phyloP scores from a whole-genome alignment of 305 asterid genomes.

The Fraxinus sp. region DNA sequence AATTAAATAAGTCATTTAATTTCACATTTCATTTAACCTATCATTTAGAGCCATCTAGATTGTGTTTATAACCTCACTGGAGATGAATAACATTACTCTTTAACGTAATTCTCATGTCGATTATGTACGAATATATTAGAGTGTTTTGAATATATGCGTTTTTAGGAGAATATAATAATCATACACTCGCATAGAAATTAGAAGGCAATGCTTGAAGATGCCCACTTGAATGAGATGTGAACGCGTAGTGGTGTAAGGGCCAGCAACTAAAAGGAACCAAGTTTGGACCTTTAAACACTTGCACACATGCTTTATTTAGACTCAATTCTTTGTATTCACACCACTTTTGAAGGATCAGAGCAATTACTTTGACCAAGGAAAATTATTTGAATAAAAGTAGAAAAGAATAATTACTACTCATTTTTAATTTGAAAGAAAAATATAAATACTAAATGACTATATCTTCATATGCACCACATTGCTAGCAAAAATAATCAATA shows the following conservation, averaged over 20 bases:
- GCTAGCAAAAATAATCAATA: background rate
- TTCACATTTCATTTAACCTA: no score
- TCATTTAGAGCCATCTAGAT: no score
- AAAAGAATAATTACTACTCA: background rate
- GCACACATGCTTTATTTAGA: background rate
- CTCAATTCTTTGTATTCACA: slow-evolving; percentile 17
- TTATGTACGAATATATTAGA: background rate
- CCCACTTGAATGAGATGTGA: background rate
- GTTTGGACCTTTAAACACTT: slow-evolving; percentile 4
- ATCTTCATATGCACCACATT: background rate
- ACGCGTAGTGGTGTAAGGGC: background rate
- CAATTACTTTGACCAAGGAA: background rate
- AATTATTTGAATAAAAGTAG: background rate
- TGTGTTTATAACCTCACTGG: no score
- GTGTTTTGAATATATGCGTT: background rate
- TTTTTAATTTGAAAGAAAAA: background rate
- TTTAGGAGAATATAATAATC: background rate
- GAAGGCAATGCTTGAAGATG: slow-evolving; percentile 17
- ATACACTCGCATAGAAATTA: background rate
- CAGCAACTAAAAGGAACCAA: background rate
- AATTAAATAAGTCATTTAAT: no score
- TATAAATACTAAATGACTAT: background rate
- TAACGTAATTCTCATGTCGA: background rate
- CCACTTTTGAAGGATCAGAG: background rate
- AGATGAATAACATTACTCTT: no score